Conservation (phyloP, 23 red algal genomes). For the Chondrus crispus region DNA sequence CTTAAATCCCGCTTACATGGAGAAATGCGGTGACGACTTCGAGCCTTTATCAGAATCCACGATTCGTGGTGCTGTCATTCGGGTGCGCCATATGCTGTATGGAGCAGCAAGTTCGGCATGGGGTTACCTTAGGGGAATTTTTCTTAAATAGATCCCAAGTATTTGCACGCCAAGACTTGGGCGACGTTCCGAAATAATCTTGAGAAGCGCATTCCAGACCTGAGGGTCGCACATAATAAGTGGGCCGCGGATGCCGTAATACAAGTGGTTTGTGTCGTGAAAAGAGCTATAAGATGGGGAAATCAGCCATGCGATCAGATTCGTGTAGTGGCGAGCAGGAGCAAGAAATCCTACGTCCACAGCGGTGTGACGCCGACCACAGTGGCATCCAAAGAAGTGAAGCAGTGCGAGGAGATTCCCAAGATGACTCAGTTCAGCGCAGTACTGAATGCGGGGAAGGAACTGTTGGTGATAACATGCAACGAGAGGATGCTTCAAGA, state of each 20-base stretch:
- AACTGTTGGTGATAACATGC: too few relatives aligned
- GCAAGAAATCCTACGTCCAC: too few relatives aligned
- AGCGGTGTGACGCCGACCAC: too few relatives aligned
- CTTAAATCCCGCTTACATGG: not conserved
- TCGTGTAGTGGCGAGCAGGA: too few relatives aligned
- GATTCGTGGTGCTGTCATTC: not conserved
- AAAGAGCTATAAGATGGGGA: not conserved
- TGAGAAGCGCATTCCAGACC: not conserved
- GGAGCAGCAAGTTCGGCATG: not conserved
- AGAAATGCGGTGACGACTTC: not conserved
- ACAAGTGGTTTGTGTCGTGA: not conserved
- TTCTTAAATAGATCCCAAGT: not conserved
- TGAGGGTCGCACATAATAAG: not conserved
- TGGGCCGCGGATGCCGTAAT: not conserved
- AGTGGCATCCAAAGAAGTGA: too few relatives aligned
- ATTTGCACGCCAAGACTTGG: not conserved
- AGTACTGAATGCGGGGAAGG: too few relatives aligned
- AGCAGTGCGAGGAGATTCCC: too few relatives aligned
- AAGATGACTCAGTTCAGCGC: too few relatives aligned
- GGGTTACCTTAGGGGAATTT: not conserved
- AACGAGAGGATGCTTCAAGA: too few relatives aligned
- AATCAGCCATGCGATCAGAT: too few relatives aligned
- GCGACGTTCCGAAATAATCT: not conserved
- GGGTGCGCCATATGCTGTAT: not conserved
- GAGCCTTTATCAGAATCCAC: not conserved